Conservation (phyloP, 441 rosid genomes). For the Erysimum cheiri region DNA sequence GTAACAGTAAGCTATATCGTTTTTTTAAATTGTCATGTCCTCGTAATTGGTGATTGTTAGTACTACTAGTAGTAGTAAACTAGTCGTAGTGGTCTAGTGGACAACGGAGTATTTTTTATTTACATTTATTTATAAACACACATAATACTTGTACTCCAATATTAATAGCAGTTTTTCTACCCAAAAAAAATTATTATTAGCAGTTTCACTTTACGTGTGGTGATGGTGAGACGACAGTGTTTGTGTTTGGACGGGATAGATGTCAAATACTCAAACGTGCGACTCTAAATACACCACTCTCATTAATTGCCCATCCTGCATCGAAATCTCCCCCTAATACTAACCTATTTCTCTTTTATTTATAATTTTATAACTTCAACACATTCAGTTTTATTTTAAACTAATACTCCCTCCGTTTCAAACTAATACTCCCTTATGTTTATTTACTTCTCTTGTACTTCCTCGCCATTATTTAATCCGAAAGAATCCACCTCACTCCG, state of each 20-base stretch:
- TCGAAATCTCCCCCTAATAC: conserved; percentile 12
- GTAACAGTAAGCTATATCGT: too few relatives aligned
- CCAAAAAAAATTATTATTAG: too few relatives aligned
- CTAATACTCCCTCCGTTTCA: too few relatives aligned
- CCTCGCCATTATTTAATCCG: conserved; percentile 10
- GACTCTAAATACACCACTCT: conserved; percentile 19
- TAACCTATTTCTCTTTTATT: neutral
- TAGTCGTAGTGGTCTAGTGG: neutral
- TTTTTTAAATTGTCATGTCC: neutral
- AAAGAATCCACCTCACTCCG: conserved; percentile 7
- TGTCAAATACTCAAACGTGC: conserved; percentile 41
- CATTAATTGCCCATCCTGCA: conserved; percentile 32
- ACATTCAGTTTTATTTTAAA: too few relatives aligned
- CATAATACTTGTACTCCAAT: too few relatives aligned
- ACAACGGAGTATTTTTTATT: too few relatives aligned
- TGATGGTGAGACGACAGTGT: conserved; percentile 42
- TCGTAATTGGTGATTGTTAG: neutral
- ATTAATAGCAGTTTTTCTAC: too few relatives aligned
- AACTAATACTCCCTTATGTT: too few relatives aligned
- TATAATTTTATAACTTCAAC: too few relatives aligned
- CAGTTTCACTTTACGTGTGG: conserved; percentile 23
- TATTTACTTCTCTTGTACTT: conserved; percentile 22
- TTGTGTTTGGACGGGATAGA: conserved; percentile 33
- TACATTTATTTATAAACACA: too few relatives aligned
- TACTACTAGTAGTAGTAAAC: neutral